Conservation (phyloP, 2,329 filamentous ascomycete genomes). For the Fusarium phyllophilum region DNA sequence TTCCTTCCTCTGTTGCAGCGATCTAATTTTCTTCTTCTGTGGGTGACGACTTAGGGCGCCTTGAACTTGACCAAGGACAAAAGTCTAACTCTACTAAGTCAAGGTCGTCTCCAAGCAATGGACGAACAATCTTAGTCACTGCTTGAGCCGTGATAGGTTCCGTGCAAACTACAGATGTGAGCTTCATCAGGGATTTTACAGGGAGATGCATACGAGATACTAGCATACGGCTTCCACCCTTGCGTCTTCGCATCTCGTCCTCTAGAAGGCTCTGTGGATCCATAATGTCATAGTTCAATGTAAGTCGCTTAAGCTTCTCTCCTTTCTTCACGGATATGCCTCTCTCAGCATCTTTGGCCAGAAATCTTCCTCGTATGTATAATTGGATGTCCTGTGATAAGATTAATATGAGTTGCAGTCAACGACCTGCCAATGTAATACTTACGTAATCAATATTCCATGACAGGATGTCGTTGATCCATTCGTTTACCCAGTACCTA, state of each 20-base stretch:
- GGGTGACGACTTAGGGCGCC: background rate
- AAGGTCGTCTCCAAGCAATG: constrained; percentile 11
- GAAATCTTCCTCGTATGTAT: constrained; percentile 2
- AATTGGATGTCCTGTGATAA: constrained; percentile 1
- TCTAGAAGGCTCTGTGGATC: constrained; percentile 1
- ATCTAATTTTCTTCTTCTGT: background rate
- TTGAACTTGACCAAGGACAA: background rate
- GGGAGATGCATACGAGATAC: background rate
- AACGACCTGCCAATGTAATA: background rate
- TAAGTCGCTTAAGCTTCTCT: constrained; percentile 2
- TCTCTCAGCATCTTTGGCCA: constrained; percentile 1
- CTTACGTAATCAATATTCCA: constrained; percentile 10
- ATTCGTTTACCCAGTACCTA: constrained; percentile 10
- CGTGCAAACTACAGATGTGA: constrained; percentile 3
- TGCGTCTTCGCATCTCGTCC: background rate
- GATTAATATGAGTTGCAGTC: background rate
- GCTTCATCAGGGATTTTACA: background rate
- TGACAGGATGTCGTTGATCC: constrained; percentile 10
- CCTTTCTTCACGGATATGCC: constrained; percentile 1
- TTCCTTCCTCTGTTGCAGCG: background rate
- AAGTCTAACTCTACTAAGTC: constrained; percentile 13
- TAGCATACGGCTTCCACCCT: background rate
- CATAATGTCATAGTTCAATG: constrained; percentile 5
- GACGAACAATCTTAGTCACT: background rate
- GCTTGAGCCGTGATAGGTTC: background rate